Conservation (phyloP, 2,329 filamentous ascomycete species). For the Fusarium multiceps region DNA sequence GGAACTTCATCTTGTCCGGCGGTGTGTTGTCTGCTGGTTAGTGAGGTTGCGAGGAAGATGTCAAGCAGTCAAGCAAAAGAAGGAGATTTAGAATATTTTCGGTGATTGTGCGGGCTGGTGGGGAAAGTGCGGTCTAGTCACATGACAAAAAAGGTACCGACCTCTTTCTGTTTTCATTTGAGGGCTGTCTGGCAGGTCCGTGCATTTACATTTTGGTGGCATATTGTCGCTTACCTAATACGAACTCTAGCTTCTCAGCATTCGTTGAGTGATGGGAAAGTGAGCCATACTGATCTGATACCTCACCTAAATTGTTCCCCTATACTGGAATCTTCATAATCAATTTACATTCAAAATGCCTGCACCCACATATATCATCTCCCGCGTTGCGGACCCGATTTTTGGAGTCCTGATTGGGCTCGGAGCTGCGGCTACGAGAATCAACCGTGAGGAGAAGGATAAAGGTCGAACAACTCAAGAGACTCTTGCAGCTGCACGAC, state of each 20-base stretch:
- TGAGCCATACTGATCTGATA: conserved; percentile 3
- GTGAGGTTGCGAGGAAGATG: conserved; percentile 45
- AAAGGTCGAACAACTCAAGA: conserved; percentile 65
- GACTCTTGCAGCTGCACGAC: conserved; percentile 60
- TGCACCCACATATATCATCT: conserved; percentile 69
- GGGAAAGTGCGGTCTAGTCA: conserved; percentile 51
- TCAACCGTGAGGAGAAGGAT: conserved; percentile 70
- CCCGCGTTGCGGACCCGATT: conserved; percentile 67
- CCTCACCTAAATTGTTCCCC: background rate
- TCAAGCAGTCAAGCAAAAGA: background rate
- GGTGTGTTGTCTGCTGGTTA: conserved; percentile 52
- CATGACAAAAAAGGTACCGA: conserved; percentile 43
- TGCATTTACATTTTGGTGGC: conserved; percentile 13
- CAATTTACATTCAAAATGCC: conserved; percentile 55
- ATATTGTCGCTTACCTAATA: conserved; percentile 4
- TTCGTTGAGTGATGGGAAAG: conserved; percentile 1
- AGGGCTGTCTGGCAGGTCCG: conserved; percentile 23
- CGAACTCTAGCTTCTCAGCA: background rate
- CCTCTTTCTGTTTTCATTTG: background rate
- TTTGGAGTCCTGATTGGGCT: conserved; percentile 69
- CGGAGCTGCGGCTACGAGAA: conserved; percentile 65
- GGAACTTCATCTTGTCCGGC: conserved; percentile 79
- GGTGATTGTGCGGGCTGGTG: conserved; percentile 54
- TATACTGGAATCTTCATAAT: conserved; percentile 10
- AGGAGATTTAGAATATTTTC: conserved; percentile 49